Conservation (phyloP, 1,139 yeast genomes). For the Suhomyces wounanorum region DNA sequence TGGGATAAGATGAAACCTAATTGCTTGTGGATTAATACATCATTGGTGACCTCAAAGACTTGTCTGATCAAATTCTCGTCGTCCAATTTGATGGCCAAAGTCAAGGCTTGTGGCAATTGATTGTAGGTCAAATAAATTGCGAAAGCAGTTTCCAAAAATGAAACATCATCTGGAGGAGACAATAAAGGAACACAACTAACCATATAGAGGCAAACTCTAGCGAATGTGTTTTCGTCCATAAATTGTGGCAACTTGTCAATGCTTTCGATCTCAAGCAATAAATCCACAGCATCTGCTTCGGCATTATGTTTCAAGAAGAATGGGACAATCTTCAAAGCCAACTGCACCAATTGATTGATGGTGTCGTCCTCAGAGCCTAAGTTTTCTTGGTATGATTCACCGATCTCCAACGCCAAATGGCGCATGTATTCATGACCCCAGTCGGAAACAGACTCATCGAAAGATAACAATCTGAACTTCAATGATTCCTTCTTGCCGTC, state of each 20-base stretch:
- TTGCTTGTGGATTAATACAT: conserved; percentile 78
- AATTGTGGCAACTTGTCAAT: conserved; percentile 80
- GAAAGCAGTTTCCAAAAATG: conserved; percentile 89
- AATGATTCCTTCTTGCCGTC: conserved; percentile 81
- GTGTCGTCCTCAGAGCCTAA: conserved; percentile 56
- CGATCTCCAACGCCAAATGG: conserved; percentile 92
- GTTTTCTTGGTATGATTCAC: conserved; percentile 75
- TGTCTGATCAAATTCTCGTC: conserved; percentile 75
- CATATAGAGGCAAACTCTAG: conserved; percentile 91
- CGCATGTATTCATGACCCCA: conserved; percentile 99
- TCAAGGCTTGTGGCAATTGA: conserved; percentile 85
- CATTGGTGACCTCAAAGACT: conserved; percentile 76
- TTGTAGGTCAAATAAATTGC: conserved; percentile 78
- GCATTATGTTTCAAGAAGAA: conserved; percentile 93
- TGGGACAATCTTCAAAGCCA: conserved; percentile 82
- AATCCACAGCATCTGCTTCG: conserved; percentile 97
- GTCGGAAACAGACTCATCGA: conserved; percentile 63
- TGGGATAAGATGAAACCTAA: conserved; percentile 86
- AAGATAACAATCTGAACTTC: conserved; percentile 73
- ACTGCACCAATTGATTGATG: conserved; percentile 52
- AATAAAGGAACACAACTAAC: conserved; percentile 93
- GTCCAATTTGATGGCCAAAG: conserved; percentile 86
- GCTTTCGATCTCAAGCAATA: conserved; percentile 83
- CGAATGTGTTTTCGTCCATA: conserved; percentile 83
- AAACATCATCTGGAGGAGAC: conserved; percentile 91